Conservation (phyloP, 352 stramenopile species). For the Phytophthora pisi region DNA sequence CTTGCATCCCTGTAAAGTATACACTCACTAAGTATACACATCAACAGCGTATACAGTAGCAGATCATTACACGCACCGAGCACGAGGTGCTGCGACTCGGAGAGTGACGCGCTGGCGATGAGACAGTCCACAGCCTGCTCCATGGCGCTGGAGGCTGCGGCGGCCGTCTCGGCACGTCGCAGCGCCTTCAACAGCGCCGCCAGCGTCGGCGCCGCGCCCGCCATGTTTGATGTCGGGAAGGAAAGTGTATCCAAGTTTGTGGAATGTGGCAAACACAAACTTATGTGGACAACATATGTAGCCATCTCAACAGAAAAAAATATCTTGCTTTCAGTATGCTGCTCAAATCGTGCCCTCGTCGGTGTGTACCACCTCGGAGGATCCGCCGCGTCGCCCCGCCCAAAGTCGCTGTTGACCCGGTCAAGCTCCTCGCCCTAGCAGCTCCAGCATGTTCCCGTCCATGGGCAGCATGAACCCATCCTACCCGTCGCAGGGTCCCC, state of each 20-base stretch:
- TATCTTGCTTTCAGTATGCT: too few species aligned
- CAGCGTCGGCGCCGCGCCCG: slow-evolving; percentile 2
- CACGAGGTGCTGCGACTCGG: slow-evolving; percentile 37
- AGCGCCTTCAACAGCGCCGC: slow-evolving; percentile 31
- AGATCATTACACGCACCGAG: slow-evolving; percentile 22
- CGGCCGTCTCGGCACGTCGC: slow-evolving; percentile 21
- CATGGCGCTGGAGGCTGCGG: slow-evolving; percentile 7
- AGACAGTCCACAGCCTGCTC: slow-evolving; percentile 34
- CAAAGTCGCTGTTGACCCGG: not conserved
- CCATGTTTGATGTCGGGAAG: slow-evolving; percentile 1
- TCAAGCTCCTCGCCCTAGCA: not conserved
- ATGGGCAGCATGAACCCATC: slow-evolving; percentile 41
- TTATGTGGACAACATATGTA: not conserved
- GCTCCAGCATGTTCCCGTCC: slow-evolving; percentile 33
- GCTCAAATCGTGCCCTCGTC: not conserved
- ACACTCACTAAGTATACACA: not conserved
- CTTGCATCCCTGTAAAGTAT: slow-evolving; percentile 26
- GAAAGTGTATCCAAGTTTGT: slow-evolving; percentile 5
- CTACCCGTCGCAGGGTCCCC: slow-evolving; percentile 31
- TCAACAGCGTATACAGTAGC: too few species aligned
- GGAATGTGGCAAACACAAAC: not conserved
- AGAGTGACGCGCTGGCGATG: slow-evolving; percentile 28
- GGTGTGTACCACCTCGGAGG: slow-evolving; percentile 4
- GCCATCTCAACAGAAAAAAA: too few species aligned
- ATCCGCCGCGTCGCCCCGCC: slow-evolving; percentile 29